Conservation (phyloP, 805 yeast genomes). For the Dipodascus albidus region DNA sequence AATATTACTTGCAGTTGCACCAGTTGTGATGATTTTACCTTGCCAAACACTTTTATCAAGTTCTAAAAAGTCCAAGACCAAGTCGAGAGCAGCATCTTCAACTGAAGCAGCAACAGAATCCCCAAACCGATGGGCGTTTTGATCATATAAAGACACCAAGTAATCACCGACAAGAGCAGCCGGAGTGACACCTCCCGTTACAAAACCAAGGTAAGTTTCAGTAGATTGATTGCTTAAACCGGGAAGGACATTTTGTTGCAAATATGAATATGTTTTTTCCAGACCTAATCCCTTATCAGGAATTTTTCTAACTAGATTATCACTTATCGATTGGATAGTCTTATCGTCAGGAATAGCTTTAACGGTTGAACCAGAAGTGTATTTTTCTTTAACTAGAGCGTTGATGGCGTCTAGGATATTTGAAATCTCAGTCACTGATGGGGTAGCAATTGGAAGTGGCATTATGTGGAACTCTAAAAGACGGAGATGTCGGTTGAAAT, state of each 20-base stretch:
- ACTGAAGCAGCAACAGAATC: constrained; percentile 9
- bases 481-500: no score
- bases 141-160: constrained; percentile 12
- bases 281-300: background rate
- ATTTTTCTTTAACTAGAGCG: background rate
- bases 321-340: background rate
- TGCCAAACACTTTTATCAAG: constrained; percentile 7
- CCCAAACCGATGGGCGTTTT: constrained; percentile 8
- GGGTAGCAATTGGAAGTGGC: background rate
- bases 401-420: background rate
- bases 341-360: background rate
- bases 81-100: constrained; percentile 8
- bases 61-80: constrained; percentile 12
- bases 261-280: constrained; percentile 1
- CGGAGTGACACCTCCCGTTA: constrained; percentile 18
- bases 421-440: background rate
- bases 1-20: constrained; percentile 18
- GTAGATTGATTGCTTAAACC: constrained; percentile 12
- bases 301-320: background rate
- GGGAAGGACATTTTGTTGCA: constrained; percentile 9
- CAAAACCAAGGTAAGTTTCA: constrained; percentile 16
- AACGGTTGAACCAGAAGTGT: background rate
- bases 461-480: no score
- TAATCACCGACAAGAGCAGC: constrained; percentile 17
- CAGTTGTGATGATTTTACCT: constrained; percentile 15